Evolutionary conservation across 441 rosid genomes (phyloP).

Genomic region (Hypseocharis bilobata): DNA sequence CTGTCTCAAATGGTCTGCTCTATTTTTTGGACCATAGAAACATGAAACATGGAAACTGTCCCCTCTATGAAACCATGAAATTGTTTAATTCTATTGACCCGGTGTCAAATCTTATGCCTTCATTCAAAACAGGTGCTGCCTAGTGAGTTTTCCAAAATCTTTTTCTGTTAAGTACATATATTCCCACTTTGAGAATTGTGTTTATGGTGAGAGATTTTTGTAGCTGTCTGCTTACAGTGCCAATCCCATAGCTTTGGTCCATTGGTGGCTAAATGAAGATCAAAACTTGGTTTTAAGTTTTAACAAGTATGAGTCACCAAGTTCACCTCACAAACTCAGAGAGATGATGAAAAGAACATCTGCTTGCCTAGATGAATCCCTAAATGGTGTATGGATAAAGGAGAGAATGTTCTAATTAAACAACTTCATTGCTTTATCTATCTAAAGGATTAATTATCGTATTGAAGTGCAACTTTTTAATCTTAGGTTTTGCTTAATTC

Average conservation of each 20-base stretch:
- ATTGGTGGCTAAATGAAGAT: neutral
- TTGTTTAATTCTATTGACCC: neutral
- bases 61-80: neutral
- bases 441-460: neutral
- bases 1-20: too few species aligned
- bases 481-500: neutral
- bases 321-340: neutral
- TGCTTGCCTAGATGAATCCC: neutral
- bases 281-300: neutral
- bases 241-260: neutral
- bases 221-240: neutral
- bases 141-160: neutral
- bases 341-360: neutral
- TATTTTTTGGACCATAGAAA: too few species aligned
- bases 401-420: neutral
- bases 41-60: too few species aligned
- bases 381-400: neutral
- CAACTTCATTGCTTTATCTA: neutral
- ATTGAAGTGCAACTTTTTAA: neutral
- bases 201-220: neutral
- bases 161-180: neutral
- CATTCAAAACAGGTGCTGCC: neutral
- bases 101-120: neutral
- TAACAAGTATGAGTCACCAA: neutral
- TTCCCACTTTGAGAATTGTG: neutral